phyloP scores from a whole-genome alignment of 805 yeast genomes.

The Helenozyma baotianmanensis region DNA sequence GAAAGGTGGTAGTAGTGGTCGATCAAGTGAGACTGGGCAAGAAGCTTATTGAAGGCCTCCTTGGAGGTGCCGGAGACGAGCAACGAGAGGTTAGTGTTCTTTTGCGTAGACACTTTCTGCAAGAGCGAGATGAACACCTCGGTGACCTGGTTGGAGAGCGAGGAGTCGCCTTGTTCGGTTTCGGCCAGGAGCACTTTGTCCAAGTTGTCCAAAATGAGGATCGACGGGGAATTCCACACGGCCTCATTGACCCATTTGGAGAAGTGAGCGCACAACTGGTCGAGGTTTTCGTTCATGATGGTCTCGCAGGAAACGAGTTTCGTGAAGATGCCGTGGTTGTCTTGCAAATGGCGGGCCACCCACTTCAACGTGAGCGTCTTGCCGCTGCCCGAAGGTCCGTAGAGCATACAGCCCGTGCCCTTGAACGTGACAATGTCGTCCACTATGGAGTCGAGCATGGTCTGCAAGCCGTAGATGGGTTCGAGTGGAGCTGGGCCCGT shows the following conservation, averaged over 20 bases:
- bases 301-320: constrained; percentile 51
- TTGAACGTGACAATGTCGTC: constrained; percentile 39
- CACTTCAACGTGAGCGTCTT: constrained; percentile 55
- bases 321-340: constrained; percentile 40
- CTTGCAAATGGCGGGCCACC: constrained; percentile 32
- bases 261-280: constrained; percentile 41
- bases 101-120: constrained; percentile 40
- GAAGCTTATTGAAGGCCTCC: constrained; percentile 55
- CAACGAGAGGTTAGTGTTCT: constrained; percentile 47
- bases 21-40: constrained; percentile 66
- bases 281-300: constrained; percentile 51
- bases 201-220: constrained; percentile 71
- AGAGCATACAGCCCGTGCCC: constrained; percentile 53
- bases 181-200: constrained; percentile 72
- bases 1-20: constrained; percentile 57
- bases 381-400: constrained; percentile 81
- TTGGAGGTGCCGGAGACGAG: constrained; percentile 61
- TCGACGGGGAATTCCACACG: constrained; percentile 75
- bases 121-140: constrained; percentile 50
- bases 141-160: constrained; percentile 58
- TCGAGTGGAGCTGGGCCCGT: constrained; percentile 10
- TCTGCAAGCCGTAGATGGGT: constrained; percentile 55
- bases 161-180: constrained; percentile 52
- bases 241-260: constrained; percentile 45
- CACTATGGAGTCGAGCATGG: constrained; percentile 34